Evolutionary conservation across 352 stramenopile genomes (phyloP).

Genomic region (Sclerospora graminicola): DNA sequence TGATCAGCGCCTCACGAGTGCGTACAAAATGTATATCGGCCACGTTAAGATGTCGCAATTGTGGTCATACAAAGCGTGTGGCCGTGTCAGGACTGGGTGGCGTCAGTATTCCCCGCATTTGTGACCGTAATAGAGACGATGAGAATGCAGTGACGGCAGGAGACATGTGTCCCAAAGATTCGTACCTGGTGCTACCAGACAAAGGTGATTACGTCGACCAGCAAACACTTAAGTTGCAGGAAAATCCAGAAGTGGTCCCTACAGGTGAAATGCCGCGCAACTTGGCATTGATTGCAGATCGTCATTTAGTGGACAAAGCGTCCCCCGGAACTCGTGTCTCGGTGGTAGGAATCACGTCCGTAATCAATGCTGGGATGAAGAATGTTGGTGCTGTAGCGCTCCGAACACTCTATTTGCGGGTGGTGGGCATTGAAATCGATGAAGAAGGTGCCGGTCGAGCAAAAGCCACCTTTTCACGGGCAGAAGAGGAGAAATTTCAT

Average conservation of each 20-base stretch:
- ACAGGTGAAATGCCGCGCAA: conserved; percentile 98
- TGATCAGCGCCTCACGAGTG: conserved; percentile 92
- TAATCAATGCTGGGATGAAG: conserved; percentile 82
- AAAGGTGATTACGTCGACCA: conserved; percentile 93
- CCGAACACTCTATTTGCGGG: conserved; percentile 91
- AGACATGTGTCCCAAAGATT: conserved; percentile 74
- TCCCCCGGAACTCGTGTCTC: conserved; percentile 93
- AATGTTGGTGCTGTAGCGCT: conserved; percentile 80
- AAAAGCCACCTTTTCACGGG: conserved; percentile 89
- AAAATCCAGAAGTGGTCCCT: conserved; percentile 93
- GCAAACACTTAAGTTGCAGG: conserved; percentile 98
- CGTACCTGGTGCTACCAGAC: conserved; percentile 93
- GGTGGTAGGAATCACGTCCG: conserved; percentile 92
- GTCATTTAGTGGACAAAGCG: conserved; percentile 92
- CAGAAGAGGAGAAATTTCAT: conserved; percentile 97
- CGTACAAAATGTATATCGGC: conserved; percentile 89
- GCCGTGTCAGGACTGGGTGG: conserved; percentile 51
- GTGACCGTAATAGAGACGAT: conserved; percentile 62
- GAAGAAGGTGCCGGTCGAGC: conserved; percentile 86
- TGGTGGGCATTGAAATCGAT: conserved; percentile 94
- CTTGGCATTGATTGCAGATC: conserved; percentile 90
- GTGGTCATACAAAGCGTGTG: conserved; percentile 61
- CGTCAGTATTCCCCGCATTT: conserved; percentile 76
- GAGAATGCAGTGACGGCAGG: conserved; percentile 20
- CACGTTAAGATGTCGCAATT: conserved; percentile 86